phyloP scores from a whole-genome alignment of 208 protist genomes.

The Leishmania guyanensis region DNA sequence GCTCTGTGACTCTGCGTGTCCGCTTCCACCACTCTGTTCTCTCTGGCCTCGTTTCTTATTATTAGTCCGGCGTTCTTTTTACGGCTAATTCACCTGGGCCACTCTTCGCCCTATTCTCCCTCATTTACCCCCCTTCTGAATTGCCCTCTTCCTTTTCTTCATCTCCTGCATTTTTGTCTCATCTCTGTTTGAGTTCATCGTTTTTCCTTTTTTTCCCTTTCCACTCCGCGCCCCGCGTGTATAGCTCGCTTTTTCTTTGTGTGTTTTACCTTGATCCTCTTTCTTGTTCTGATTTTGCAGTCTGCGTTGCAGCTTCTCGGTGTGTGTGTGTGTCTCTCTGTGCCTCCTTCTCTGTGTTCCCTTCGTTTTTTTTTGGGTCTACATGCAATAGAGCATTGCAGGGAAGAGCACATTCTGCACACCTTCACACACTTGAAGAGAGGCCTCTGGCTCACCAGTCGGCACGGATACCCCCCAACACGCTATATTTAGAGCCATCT shows the following conservation, averaged over 20 bases:
- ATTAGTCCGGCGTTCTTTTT: not conserved
- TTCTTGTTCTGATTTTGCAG: not conserved
- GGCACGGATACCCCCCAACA: not conserved
- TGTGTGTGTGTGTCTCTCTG: constrained; percentile 2
- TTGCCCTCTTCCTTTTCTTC: not conserved
- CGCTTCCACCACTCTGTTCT: not conserved
- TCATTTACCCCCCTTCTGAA: not conserved
- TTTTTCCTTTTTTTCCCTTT: not conserved
- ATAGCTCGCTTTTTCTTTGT: not conserved
- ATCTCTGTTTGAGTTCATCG: not conserved
- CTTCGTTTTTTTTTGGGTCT: not conserved
- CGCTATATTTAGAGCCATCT: not conserved
- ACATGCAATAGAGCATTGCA: not conserved
- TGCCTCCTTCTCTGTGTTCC: not conserved
- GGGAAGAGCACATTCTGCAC: not conserved
- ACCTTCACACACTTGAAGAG: not conserved
- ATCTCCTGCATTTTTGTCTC: not conserved
- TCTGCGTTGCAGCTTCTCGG: not conserved
- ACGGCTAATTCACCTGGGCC: not conserved
- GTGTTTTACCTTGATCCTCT: not conserved
- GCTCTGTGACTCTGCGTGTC: not conserved
- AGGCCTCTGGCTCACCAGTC: not conserved
- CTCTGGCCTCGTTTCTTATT: not conserved
- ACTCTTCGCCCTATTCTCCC: not conserved
- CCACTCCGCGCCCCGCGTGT: not conserved